Percentiles rank a stretch among this genome's conserved stretches.
phyloP scores from a whole-genome alignment of 176 grass and related monocot species.

The Lolium multiflorum region DNA sequence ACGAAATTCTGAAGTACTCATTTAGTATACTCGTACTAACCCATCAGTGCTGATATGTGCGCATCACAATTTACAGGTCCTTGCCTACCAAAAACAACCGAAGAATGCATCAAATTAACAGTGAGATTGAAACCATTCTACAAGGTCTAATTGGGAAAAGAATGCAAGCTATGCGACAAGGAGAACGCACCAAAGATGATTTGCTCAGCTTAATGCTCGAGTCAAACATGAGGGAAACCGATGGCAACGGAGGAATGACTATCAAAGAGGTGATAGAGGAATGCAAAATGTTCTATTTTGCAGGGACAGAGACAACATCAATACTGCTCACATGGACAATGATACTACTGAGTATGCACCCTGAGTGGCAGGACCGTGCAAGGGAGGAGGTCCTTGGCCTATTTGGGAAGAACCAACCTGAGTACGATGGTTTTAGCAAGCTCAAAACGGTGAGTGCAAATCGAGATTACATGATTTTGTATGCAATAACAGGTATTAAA shows the following conservation, averaged over 20 bases:
- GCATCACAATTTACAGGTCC: neutral
- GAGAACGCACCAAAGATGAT: neutral
- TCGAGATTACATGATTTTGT: neutral
- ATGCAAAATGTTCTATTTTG: slow-evolving; percentile 11
- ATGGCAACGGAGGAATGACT: neutral
- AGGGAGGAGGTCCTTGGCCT: neutral
- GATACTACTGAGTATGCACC: neutral
- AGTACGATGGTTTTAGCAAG: neutral
- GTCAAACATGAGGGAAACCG: slow-evolving; percentile 5
- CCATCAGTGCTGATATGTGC: neutral
- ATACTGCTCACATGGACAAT: neutral
- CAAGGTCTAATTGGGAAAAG: neutral
- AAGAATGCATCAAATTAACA: neutral
- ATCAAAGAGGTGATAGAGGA: neutral
- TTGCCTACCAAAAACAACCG: neutral
- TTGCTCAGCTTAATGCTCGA: neutral
- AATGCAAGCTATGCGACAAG: neutral
- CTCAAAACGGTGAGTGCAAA: neutral
- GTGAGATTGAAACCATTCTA: slow-evolving; percentile 1
- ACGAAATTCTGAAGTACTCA: neutral
- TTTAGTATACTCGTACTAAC: neutral
- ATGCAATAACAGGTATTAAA: neutral
- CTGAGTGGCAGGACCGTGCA: slow-evolving; percentile 5
- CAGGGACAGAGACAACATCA: neutral
- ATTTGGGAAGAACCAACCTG: neutral